These are phyloP conservation scores for Quercus wislizeni DNA, from an alignment of 306 rosid species.

Conservation along the genomic window DNA sequence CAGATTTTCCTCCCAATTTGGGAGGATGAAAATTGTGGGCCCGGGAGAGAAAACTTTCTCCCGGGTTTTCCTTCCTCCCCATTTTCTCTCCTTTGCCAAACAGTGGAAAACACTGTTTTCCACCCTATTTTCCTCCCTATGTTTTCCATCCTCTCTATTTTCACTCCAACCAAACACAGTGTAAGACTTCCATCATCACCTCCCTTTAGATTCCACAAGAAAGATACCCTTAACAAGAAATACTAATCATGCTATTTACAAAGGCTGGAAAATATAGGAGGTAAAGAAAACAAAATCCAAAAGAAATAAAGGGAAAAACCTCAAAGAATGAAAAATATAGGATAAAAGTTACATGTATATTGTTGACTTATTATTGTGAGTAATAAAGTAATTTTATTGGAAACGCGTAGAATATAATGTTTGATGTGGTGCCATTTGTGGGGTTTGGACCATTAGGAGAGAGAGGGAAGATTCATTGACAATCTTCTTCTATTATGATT, in stretches of 20 bases:
- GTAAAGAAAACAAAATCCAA: neutral
- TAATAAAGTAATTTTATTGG: neutral
- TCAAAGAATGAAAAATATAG: neutral
- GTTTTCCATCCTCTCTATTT: no score
- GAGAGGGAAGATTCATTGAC: conserved; percentile 17
- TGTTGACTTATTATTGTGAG: neutral
- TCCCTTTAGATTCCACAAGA: conserved; percentile 55
- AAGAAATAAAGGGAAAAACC: neutral
- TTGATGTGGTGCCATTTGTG: conserved; percentile 13
- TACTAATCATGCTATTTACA: conserved; percentile 20
- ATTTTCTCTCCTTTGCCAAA: no score
- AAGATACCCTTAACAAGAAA: conserved; percentile 57
- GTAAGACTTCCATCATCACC: conserved; percentile 25
- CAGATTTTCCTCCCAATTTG: no score
- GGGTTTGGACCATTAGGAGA: conserved; percentile 25
- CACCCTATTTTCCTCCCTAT: no score
- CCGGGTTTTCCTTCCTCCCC: no score
- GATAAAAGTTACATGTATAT: neutral
- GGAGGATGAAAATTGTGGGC: no score
- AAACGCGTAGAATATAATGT: conserved; percentile 22
- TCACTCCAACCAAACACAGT: no score
- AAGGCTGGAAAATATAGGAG: neutral
- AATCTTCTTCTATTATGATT: neutral
- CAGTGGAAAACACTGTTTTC: no score
- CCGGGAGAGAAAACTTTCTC: no score